phyloP scores from a whole-genome alignment of 208 protist species.

The Wallacemonas sp. region DNA sequence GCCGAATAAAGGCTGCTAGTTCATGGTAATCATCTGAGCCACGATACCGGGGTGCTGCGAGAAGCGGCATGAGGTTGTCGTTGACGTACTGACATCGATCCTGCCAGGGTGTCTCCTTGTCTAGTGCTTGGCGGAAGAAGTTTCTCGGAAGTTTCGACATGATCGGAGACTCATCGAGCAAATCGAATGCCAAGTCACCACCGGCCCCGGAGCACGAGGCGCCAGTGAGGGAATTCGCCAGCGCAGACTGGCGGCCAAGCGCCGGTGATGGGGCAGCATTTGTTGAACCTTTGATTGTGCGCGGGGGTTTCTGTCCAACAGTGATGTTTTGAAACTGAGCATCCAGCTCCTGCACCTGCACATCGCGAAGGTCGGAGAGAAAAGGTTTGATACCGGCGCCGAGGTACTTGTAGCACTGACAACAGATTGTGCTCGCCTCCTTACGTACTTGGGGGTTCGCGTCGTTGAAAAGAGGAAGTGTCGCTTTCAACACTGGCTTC shows the following conservation, averaged over 20 bases:
- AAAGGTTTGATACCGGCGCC: slow-evolving; percentile 67
- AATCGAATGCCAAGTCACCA: slow-evolving; percentile 53
- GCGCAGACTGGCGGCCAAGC: background rate
- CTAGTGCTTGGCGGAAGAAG: slow-evolving; percentile 67
- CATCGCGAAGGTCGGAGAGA: slow-evolving; percentile 79
- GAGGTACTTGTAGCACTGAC: slow-evolving; percentile 85
- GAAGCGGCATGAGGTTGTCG: slow-evolving; percentile 60
- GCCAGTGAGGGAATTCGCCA: slow-evolving; percentile 13
- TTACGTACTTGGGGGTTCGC: slow-evolving; percentile 75
- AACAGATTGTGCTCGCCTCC: slow-evolving; percentile 66
- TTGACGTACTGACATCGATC: slow-evolving; percentile 69
- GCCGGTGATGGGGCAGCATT: background rate
- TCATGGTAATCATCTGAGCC: slow-evolving; percentile 88
- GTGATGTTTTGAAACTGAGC: slow-evolving; percentile 58
- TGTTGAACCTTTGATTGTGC: slow-evolving; percentile 26
- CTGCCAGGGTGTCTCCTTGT: slow-evolving; percentile 81
- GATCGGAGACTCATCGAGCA: slow-evolving; percentile 62
- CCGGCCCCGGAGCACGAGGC: background rate
- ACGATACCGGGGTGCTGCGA: slow-evolving; percentile 59
- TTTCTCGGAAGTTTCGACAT: slow-evolving; percentile 66
- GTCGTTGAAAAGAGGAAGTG: slow-evolving; percentile 86
- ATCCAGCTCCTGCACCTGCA: slow-evolving; percentile 85
- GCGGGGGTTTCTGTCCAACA: slow-evolving; percentile 31
- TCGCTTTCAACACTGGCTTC: slow-evolving; percentile 68
- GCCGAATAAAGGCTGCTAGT: slow-evolving; percentile 62